Percentiles rank a stretch among this genome's conserved stretches.
Conservation (phyloP, 2,329 filamentous ascomycete species). For the Westerdykella ornata region DNA sequence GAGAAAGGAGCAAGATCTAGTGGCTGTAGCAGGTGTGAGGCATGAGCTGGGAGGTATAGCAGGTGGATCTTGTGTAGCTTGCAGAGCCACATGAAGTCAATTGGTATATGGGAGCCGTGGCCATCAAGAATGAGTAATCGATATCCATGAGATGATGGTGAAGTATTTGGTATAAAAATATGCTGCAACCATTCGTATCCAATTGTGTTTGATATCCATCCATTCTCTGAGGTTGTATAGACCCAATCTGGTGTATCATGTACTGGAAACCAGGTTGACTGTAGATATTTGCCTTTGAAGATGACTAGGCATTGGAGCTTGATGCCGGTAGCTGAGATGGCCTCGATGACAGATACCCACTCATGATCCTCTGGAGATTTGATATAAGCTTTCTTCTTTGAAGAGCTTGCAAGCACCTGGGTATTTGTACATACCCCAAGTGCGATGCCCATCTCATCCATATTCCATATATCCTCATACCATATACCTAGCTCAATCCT, state of each 20-base stretch:
- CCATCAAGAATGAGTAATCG: constrained; percentile 8
- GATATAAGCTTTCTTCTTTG: neutral
- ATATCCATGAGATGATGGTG: neutral
- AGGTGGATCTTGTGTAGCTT: constrained; percentile 2
- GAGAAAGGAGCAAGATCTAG: constrained; percentile 10
- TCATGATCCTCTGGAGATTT: constrained; percentile 2
- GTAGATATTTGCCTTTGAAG: constrained; percentile 4
- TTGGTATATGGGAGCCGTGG: constrained; percentile 6
- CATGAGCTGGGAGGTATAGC: constrained; percentile 9
- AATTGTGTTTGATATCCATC: constrained; percentile 10
- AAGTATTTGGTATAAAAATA: constrained; percentile 6
- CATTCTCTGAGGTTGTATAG: constrained; percentile 10
- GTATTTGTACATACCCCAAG: too few species aligned
- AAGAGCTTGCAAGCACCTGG: neutral
- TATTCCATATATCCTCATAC: too few species aligned
- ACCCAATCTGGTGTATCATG: constrained; percentile 6
- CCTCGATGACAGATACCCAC: constrained; percentile 3
- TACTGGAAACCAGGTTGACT: neutral
- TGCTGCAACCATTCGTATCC: constrained; percentile 4
- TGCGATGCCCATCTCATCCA: too few species aligned
- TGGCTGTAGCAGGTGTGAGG: constrained; percentile 11
- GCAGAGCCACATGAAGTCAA: constrained; percentile 4
- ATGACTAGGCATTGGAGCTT: constrained; percentile 1
- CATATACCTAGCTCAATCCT: neutral
- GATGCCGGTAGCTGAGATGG: neutral